Evolutionary conservation across 257 asterid genomes (phyloP), one percentile per base, ranked within the genome.

Genomic region (Solanum dulcamara): DNA sequence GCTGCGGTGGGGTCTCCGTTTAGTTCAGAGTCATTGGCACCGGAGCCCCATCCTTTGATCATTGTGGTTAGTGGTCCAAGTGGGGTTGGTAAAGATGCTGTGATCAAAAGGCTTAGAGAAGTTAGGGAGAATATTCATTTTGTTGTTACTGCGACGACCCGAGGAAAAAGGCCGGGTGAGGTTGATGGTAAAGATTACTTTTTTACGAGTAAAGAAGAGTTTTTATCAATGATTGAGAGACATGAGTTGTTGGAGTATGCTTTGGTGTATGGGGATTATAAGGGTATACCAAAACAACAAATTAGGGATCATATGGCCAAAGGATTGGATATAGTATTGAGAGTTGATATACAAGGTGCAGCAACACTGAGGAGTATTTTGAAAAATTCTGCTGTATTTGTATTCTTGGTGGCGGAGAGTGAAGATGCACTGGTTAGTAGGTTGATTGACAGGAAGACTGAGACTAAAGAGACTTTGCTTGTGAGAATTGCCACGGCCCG

Each of bases 21-120:
- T 84, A 92, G 95, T 91, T 92, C 95, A 6, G 92, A 91, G 5
- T 96, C 97, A 38, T 88, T 89, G n/a, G 92, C 90, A 32, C 94
- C 98, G 4, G 87, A 89, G 37, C 93, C 98, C 46, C 91, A 86
- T 68, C 98, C 98, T 77, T 90, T 95, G 85, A 91, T 96, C 53
- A 89, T 95, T 18, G 99, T 96, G 82, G 89, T 96, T 72, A 95
- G 98, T 59, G 98, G 98, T 18, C 98, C 99, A 1, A 95, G 98
- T 85, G 99, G 99, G 42, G 99, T 94, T 15, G 98, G 99, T 17
- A 96, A 96, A 83, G 99, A 95, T 87, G 93, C 97, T 3, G 98
- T 95, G 57, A 95, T 95, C 15, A 96, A 90, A 84, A 89, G 93
- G 62, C 86, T 95, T 90, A 91, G 93, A 77, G 98, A 96, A 90